Percentiles rank a stretch among this genome's conserved stretches.
phyloP scores from a whole-genome alignment of 2,329 filamentous ascomycete species.

The Trichoderma sp. region DNA sequence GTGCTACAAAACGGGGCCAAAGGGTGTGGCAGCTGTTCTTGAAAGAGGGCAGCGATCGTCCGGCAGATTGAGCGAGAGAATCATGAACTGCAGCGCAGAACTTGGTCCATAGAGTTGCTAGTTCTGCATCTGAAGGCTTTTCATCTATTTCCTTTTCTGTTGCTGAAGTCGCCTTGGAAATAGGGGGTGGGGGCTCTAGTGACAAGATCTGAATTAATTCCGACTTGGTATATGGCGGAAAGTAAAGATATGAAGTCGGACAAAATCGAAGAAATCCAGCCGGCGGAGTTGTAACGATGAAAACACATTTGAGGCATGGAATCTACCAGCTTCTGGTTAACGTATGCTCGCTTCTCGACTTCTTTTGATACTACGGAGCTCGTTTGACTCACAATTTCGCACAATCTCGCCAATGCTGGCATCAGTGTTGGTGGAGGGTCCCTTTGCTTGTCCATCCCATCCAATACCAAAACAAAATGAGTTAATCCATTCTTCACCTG shows the following conservation, averaged over 20 bases:
- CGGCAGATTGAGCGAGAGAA: conserved; percentile 74
- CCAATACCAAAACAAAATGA: conserved; percentile 79
- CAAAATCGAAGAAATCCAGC: conserved; percentile 66
- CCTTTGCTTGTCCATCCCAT: conserved; percentile 79
- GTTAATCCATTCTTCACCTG: conserved; percentile 35
- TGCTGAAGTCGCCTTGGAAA: conserved; percentile 43
- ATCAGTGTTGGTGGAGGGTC: conserved; percentile 77
- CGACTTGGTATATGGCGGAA: conserved; percentile 76
- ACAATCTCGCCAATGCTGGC: conserved; percentile 75
- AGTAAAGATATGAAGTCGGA: conserved; percentile 73
- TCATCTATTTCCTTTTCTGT: neutral
- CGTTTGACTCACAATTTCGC: conserved; percentile 63
- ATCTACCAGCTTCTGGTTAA: conserved; percentile 53
- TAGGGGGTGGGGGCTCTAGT: conserved; percentile 43
- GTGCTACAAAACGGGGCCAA: conserved; percentile 81
- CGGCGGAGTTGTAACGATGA: conserved; percentile 71
- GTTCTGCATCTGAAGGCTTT: conserved; percentile 44
- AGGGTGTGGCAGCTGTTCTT: conserved; percentile 66
- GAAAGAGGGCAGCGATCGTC: conserved; percentile 74
- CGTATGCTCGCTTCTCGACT: neutral
- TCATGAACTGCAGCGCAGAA: conserved; percentile 87
- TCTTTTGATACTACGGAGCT: neutral
- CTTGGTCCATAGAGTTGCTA: conserved; percentile 69
- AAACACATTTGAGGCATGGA: conserved; percentile 69
- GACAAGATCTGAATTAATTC: conserved; percentile 77